Evolutionary conservation across 306 rosid genomes (phyloP), one percentile per base, ranked within the genome.

Genomic region (Mimosa bimucronata): DNA sequence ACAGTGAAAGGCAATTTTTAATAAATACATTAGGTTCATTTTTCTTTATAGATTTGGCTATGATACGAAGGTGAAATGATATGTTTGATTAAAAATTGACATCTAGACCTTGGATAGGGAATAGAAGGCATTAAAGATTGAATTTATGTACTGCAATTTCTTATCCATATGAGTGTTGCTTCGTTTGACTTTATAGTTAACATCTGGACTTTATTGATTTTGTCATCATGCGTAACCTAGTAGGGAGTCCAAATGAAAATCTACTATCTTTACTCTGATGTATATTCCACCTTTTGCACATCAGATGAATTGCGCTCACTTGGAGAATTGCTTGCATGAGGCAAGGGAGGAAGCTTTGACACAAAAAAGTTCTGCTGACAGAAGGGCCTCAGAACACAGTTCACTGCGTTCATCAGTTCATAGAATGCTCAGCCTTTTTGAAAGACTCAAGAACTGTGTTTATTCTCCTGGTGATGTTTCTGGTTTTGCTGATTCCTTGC

Each of bases 271-370:
- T 72, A 38, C 73, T n/a, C 81, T 79, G 52, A 85, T 77, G 71
- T 41, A 38, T 38, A 38, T 38, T 25, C 50, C 60, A 75, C 46
- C 28, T 66, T 71, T 80, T 64, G 37, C 67, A 34, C 60, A 71
- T 68, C 92, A 95, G 98, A 89, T 95, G 98, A 95, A 95, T 82
- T 95, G 98, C 86, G 98, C 92, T 74, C 98, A 92, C 84, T 82
- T 95, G 88, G 98, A 92, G 87, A 95, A 92, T 80, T 92, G 98
- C 80, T 84, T 95, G 86, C 98, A 95, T 61, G 98, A 92, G 83
- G 98, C 98, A 46, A 92, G 98, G 87, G 98, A 95, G 88, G 98
- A 95, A 90, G 98, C 98, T 80, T 97, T 92, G 79, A 95, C 98
- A 58, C 97, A 95, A 88, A 97, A 89, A 78, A 92, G 98, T 85